A percentile compares a stretch with the other conserved stretches of the same genome.
Conservation (phyloP, 257 asterid species). For the Jacaranda mimosifolia region DNA sequence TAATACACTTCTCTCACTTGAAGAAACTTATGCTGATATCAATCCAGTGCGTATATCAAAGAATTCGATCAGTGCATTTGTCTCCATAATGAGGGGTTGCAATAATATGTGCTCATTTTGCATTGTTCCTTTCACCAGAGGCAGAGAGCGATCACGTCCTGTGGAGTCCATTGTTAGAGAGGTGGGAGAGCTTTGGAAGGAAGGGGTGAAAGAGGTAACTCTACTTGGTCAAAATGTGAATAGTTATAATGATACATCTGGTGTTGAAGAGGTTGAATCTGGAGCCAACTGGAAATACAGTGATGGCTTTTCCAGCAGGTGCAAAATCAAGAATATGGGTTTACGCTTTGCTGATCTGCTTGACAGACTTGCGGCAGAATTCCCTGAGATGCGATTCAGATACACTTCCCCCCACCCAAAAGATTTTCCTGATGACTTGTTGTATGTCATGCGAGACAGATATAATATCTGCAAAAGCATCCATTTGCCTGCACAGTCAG, state of each 20-base stretch:
- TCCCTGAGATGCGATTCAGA: conserved; percentile 96
- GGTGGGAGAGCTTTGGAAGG: conserved; percentile 90
- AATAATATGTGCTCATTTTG: conserved; percentile 98
- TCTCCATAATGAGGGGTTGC: conserved; percentile 98
- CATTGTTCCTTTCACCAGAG: conserved; percentile 99
- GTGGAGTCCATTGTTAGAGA: conserved; percentile 93
- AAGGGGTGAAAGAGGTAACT: conserved; percentile 95
- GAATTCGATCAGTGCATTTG: conserved; percentile 91
- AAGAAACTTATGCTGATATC: conserved; percentile 97
- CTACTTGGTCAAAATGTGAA: conserved; percentile 98
- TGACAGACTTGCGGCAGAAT: conserved; percentile 82
- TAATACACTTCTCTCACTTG: conserved; percentile 94
- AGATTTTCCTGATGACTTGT: conserved; percentile 92
- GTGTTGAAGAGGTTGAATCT: conserved; percentile 67
- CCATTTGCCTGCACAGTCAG: conserved; percentile 97
- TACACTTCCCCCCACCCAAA: conserved; percentile 99
- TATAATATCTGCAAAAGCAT: conserved; percentile 91
- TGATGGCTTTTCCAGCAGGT: conserved; percentile 86
- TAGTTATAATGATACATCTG: conserved; percentile 88
- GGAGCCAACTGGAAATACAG: conserved; percentile 88
- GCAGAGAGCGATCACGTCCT: conserved; percentile 93
- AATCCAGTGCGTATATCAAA: conserved; percentile 94
- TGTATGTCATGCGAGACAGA: conserved; percentile 90
- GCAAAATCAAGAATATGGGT: conserved; percentile 84
- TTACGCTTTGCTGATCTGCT: conserved; percentile 94